Evolutionary conservation across 495 filamentous ascomycete species (phyloP).

Genomic region (Clavariopsis aquatica): DNA sequence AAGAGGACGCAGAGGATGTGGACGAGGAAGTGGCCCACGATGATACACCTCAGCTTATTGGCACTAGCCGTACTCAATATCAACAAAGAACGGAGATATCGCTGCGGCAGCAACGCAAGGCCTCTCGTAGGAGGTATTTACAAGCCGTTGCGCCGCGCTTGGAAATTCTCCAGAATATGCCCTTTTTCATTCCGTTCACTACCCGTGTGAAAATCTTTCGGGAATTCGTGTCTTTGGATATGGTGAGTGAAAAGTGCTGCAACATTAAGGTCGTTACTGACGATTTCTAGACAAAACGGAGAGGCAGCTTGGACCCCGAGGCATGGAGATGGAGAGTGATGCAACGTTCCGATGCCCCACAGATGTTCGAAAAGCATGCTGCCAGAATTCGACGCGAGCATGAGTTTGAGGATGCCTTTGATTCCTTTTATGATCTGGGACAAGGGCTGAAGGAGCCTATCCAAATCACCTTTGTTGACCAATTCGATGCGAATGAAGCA

Average conservation of each 20-base stretch:
- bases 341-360: constrained; percentile 42
- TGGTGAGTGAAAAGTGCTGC: constrained; percentile 51
- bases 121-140: constrained; percentile 64
- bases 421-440: constrained; percentile 78
- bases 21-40: constrained; percentile 55
- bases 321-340: constrained; percentile 71
- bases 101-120: constrained; percentile 62
- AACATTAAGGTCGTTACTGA: constrained; percentile 7
- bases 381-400: constrained; percentile 78
- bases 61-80: constrained; percentile 56
- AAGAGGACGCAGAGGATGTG: constrained; percentile 49
- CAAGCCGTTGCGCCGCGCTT: constrained; percentile 78
- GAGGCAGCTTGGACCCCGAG: constrained; percentile 76
- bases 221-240: constrained; percentile 84
- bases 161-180: constrained; percentile 93
- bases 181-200: constrained; percentile 91
- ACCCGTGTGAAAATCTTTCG: constrained; percentile 93
- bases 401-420: constrained; percentile 82
- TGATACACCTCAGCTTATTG: constrained; percentile 49
- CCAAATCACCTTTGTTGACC: constrained; percentile 94
- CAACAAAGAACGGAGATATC: constrained; percentile 55
- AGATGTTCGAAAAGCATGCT: constrained; percentile 69
- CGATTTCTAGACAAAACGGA: constrained; percentile 53
- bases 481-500: constrained; percentile 82
- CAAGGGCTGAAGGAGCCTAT: constrained; percentile 93